Evolutionary conservation across 768 basidiomycete species (phyloP), one percentile per base, ranked within the genome.

Genomic region (Boletus eberwhitei): DNA sequence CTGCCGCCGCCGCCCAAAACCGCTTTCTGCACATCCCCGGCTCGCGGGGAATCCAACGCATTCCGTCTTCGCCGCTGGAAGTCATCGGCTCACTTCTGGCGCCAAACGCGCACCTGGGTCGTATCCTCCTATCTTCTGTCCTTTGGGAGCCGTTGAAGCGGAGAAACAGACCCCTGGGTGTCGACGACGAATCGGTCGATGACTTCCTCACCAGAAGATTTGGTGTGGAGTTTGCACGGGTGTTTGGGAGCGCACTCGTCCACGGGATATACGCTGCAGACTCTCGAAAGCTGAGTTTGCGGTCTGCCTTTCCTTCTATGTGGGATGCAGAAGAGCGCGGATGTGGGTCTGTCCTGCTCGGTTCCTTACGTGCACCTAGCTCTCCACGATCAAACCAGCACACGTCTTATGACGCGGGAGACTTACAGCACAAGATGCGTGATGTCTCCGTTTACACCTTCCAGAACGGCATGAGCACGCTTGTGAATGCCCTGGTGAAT

Each of bases 251-350:
- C 34, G 87, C 95, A 0, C 74, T 97, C 54, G 83, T 93, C 1
- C 95, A 97, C 64, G 96, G 96, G 0, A 89, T 98, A 52, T 98
- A 98, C 66, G 93, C 93, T 2, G 83, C 92, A 0, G 93, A 96
- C 63, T 82, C 93, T 2, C 74, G 88, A 3, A 63, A 74, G 38
- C 71, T 98, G 17, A 91, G 90, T 54, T 75, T 93, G 3, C 81
- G 86, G 4, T 79, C 92, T 2, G 82, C 91, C 2, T 92, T 97
- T 64, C 87, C 90, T 0, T 73, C 75, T 3, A 59, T 97, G 50
- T 88, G 84, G 80, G 79, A 86, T 1, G 77, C 85, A 0, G 91
- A 88, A 64, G 78, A 84, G 48, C 69, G 76, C 21, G 86, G 88
- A 3, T 66, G 75, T 16, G 93, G 93, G 0, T 88, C 88, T 45